Conservation (phyloP, 805 yeast genomes). For the Metschnikowia anglica region DNA sequence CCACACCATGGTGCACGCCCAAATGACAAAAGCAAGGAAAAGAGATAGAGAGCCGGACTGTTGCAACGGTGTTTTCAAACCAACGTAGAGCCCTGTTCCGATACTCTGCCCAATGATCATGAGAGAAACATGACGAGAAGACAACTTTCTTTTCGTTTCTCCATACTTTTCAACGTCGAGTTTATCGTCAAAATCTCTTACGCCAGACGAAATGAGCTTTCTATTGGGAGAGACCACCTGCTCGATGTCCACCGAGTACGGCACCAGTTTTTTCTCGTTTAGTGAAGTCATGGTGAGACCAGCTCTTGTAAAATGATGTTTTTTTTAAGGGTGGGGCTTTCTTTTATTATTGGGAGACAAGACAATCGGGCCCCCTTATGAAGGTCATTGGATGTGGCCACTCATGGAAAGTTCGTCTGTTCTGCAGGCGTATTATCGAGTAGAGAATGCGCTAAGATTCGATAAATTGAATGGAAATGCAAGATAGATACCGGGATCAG, state of each 20-base stretch:
- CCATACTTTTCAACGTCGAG: slow-evolving; percentile 32
- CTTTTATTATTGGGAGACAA: too few relatives aligned
- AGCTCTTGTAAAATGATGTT: background rate
- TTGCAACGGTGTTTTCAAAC: slow-evolving; percentile 31
- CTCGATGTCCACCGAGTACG: slow-evolving; percentile 17
- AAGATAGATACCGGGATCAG: too few relatives aligned
- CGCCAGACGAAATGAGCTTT: slow-evolving; percentile 11
- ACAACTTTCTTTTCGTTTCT: slow-evolving; percentile 29
- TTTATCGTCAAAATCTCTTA: slow-evolving; percentile 28
- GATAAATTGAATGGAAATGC: too few relatives aligned
- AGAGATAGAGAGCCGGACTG: slow-evolving; percentile 36
- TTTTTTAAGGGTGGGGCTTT: too few relatives aligned
- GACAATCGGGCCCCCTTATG: too few relatives aligned
- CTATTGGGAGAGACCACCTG: slow-evolving; percentile 14
- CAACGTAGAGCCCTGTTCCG: slow-evolving; percentile 39
- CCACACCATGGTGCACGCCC: slow-evolving; percentile 33
- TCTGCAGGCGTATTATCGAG: too few relatives aligned
- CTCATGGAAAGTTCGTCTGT: too few relatives aligned
- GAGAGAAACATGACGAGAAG: slow-evolving; percentile 34
- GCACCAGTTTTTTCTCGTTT: slow-evolving; percentile 6
- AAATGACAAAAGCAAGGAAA: slow-evolving; percentile 32
- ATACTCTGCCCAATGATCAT: slow-evolving; percentile 37
- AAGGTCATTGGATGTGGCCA: too few relatives aligned
- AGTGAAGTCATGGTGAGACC: slow-evolving; percentile 7
- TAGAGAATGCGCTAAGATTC: too few relatives aligned